phyloP scores from a whole-genome alignment of 768 basidiomycete genomes.

The Kwoniella shandongensis region DNA sequence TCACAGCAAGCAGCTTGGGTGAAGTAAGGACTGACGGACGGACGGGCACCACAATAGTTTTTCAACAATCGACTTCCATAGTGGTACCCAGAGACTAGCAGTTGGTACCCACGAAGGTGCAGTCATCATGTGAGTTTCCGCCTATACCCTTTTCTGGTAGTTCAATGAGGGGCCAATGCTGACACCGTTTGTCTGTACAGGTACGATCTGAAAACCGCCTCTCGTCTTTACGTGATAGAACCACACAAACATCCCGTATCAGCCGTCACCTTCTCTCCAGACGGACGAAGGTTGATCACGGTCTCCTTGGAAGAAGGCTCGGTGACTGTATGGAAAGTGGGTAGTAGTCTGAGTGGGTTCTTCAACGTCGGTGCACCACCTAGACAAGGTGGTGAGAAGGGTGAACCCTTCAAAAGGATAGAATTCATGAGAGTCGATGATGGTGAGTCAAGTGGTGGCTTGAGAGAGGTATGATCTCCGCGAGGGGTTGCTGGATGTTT shows the following conservation, averaged over 20 bases:
- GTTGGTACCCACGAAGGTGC: slow-evolving; percentile 95
- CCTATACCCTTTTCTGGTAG: too few relatives aligned
- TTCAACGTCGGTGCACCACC: slow-evolving; percentile 87
- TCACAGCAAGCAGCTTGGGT: not conserved
- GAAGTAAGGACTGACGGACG: not conserved
- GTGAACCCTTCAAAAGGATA: slow-evolving; percentile 84
- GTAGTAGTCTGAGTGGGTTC: slow-evolving; percentile 80
- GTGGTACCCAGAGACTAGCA: slow-evolving; percentile 77
- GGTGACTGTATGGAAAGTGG: slow-evolving; percentile 94
- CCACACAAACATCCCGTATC: slow-evolving; percentile 78
- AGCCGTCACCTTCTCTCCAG: slow-evolving; percentile 88
- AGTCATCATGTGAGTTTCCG: slow-evolving; percentile 57
- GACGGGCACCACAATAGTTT: slow-evolving; percentile 59
- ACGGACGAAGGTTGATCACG: slow-evolving; percentile 84
- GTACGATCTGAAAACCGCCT: slow-evolving; percentile 96
- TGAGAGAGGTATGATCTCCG: not conserved
- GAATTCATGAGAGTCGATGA: slow-evolving; percentile 80
- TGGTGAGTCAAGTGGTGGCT: slow-evolving; percentile 58
- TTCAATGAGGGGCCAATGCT: too few relatives aligned
- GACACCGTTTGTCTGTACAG: slow-evolving; percentile 58
- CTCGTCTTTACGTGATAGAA: slow-evolving; percentile 89
- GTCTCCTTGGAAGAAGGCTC: slow-evolving; percentile 79
- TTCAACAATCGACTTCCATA: slow-evolving; percentile 92
- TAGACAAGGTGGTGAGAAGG: slow-evolving; percentile 71
- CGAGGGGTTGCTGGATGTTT: not conserved